Evolutionary conservation across 768 basidiomycete species (phyloP).

Genomic region (Auriscalpium orientale): DNA sequence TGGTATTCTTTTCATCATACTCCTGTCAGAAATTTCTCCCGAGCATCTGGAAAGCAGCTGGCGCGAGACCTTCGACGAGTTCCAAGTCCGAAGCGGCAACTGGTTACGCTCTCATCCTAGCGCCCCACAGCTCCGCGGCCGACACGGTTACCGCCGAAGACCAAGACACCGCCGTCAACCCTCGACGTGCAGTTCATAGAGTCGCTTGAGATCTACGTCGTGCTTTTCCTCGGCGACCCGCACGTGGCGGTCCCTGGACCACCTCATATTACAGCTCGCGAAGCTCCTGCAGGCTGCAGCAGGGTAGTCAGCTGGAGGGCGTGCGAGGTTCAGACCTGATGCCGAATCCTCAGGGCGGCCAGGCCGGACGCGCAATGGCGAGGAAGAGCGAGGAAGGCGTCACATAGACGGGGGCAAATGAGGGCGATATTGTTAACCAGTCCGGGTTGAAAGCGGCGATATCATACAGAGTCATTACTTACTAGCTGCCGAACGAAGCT

Average conservation of each 20-base stretch:
- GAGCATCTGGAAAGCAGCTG: conserved; percentile 77
- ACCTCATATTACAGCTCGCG: conserved; percentile 58
- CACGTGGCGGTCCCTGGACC: conserved; percentile 51
- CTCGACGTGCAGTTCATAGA: conserved; percentile 79
- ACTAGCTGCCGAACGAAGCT: too few relatives aligned
- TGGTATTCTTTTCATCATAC: neutral
- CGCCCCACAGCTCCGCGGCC: conserved; percentile 40
- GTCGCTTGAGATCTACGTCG: conserved; percentile 70
- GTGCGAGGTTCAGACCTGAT: too few relatives aligned
- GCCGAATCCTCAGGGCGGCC: too few relatives aligned
- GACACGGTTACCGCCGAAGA: conserved; percentile 52
- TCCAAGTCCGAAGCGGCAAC: conserved; percentile 71
- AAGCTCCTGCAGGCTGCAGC: conserved; percentile 48
- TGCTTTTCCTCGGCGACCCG: conserved; percentile 63
- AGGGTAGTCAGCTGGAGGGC: conserved; percentile 50
- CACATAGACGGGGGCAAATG: too few relatives aligned
- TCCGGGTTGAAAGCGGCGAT: too few relatives aligned
- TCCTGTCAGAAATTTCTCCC: conserved; percentile 42
- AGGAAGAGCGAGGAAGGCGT: too few relatives aligned
- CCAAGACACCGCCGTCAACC: conserved; percentile 73
- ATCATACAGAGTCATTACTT: too few relatives aligned
- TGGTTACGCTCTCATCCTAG: conserved; percentile 54
- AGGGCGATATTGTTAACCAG: too few relatives aligned
- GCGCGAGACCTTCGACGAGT: conserved; percentile 76
- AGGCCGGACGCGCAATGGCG: too few relatives aligned